Evolutionary conservation across 257 asterid species (phyloP), one percentile per base, ranked within the genome.

Genomic region (Nicotiana noctiflora): DNA sequence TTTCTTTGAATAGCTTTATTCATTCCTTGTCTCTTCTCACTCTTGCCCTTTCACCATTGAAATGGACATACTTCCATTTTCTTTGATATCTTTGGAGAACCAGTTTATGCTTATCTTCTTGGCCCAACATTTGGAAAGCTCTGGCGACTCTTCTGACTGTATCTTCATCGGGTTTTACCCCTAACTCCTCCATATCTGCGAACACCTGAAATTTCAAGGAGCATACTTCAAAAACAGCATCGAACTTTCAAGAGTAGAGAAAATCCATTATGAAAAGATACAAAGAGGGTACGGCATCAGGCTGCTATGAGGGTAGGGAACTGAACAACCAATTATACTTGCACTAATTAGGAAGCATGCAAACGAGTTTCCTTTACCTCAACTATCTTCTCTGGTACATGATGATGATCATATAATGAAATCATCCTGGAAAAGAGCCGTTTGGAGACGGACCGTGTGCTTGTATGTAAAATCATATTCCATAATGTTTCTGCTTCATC

Each of bases 181-280:
- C 93, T 62, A 95, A 85, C 89, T 95, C 99, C 88, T 93, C 99
- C 98, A 95, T 95, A 86, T 95, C 99, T 8, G 97, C 97, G 86
- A 95, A 95, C 40, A 91, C 92, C 99, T 95, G 84, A 79, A 52
- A 10, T 82, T 65, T 25, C 44, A 21, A 51, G 2, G 44, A 66
- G 80, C 60, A 61, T 79, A 34, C 60, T 72, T 72, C 77, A 46
- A 21, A 63, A 46, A 21, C 31, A 72, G 8, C 23, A 72, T 21
- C 19, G 13, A 72, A 46, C 37, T 46, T 44, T 13, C 14, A 0
- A 72, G 37, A 21, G 21, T 46, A 21, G 59, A 72, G 59, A 11
- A 79, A 15, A 46, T 37, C 55, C 32, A 32, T 23, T 19, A 18
- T 0, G 15, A 79, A 25, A 61, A 79, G 70, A 25, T 25, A 25